Evolutionary conservation across 2,329 filamentous ascomycete species (phyloP).

Genomic region (Apiospora hydei): DNA sequence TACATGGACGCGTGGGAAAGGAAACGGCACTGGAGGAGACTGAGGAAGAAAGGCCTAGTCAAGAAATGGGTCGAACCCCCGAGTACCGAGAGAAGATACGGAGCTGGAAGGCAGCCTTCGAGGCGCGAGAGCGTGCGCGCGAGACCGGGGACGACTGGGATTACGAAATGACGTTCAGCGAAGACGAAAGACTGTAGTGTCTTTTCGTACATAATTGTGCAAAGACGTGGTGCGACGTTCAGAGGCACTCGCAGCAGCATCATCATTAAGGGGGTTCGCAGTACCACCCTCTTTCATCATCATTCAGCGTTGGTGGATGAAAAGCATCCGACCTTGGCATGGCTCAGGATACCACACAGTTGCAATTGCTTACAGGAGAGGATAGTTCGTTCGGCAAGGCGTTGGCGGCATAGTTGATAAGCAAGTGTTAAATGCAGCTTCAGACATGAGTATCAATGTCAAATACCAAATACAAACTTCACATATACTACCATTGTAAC

Average conservation of each 20-base stretch:
- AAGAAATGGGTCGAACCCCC: conserved; percentile 46
- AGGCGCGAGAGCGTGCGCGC: conserved; percentile 49
- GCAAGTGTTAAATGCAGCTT: conserved; percentile 12
- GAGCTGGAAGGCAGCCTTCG: conserved; percentile 51
- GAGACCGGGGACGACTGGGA: conserved; percentile 49
- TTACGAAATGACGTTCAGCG: conserved; percentile 42
- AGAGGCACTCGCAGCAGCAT: background rate
- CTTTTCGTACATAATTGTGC: background rate
- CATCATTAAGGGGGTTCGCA: background rate
- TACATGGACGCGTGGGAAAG: conserved; percentile 55
- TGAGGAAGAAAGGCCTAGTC: conserved; percentile 55
- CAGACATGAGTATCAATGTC: conserved; percentile 10
- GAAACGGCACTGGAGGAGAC: conserved; percentile 57
- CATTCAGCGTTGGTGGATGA: conserved; percentile 14
- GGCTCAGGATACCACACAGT: conserved; percentile 20
- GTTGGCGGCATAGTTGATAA: conserved; percentile 13
- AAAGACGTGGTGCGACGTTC: background rate
- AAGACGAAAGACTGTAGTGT: conserved; percentile 10
- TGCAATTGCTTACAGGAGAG: conserved; percentile 18
- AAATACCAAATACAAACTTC: conserved; percentile 4
- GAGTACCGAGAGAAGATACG: conserved; percentile 54
- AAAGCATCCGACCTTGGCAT: background rate
- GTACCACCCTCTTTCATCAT: background rate
- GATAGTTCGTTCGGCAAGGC: conserved; percentile 15
- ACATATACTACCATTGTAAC: background rate